phyloP scores from a whole-genome alignment of 495 filamentous ascomycete species.

The Pyrenula massariospora region DNA sequence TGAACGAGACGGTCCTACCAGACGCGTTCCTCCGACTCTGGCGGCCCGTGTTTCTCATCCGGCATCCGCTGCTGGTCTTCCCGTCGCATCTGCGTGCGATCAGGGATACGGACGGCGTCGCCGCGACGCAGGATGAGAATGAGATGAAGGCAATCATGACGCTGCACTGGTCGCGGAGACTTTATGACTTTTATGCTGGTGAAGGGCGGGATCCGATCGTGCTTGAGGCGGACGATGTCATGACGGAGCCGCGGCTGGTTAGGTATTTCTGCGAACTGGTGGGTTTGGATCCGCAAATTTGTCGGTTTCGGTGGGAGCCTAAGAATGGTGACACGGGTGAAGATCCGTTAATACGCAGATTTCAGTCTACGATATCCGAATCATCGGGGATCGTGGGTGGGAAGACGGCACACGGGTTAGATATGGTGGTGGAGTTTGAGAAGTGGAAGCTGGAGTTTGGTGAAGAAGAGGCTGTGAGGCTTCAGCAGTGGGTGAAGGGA shows the following conservation, averaged over 20 bases:
- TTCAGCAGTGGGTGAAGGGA: slow-evolving; percentile 24
- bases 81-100: slow-evolving; percentile 24
- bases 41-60: slow-evolving; percentile 27
- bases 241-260: slow-evolving; percentile 19
- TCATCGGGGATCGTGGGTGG: slow-evolving; percentile 24
- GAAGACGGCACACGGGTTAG: slow-evolving; percentile 21
- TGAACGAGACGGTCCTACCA: slow-evolving; percentile 24
- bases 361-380: slow-evolving; percentile 11
- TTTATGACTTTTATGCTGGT: slow-evolving; percentile 24
- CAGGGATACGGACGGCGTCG: slow-evolving; percentile 7
- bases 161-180: slow-evolving; percentile 18
- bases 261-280: slow-evolving; percentile 18
- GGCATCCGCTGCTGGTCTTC: slow-evolving; percentile 28
- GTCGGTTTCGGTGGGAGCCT: slow-evolving; percentile 26
- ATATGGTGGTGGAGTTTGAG: slow-evolving; percentile 23
- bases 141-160: slow-evolving; percentile 13
- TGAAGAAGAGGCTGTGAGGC: slow-evolving; percentile 15
- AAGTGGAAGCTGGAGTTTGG: slow-evolving; percentile 39
- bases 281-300: slow-evolving; percentile 19
- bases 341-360: slow-evolving; percentile 2
- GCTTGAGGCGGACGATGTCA: slow-evolving; percentile 36
- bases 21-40: slow-evolving; percentile 24
- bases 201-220: slow-evolving; percentile 18
- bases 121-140: slow-evolving; percentile 5
- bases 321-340: slow-evolving; percentile 6